Base-by-base conservation (phyloP, 1,284 basidiomycete species). In the Pterulicium gracile region DNA sequence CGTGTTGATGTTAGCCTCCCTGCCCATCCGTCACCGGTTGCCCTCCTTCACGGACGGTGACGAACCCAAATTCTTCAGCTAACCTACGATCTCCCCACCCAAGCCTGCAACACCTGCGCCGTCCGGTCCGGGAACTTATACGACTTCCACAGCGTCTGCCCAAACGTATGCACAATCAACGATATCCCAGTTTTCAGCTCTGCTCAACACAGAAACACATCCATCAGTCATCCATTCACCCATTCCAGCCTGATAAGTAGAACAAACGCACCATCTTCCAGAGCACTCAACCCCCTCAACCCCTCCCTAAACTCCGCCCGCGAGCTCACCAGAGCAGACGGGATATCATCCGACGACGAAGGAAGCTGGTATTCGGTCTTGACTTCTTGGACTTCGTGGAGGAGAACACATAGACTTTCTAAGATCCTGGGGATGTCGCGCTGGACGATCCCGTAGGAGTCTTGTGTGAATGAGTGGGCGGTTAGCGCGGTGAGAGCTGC, bases 81-180 rank as follows among this genome's bases (percentile, higher is more conserved):
- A n/a, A n/a, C n/a, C n/a, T n/a, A n/a, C n/a, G n/a, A n/a, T 17
- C 36, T 5, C 5, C 19, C 15, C 4, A 17, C 36, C 36, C 36
- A 39, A 15, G 36, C 36, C 15, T 18, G n/a, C 36, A 39, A 18
- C n/a, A 39, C 15, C 15, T 39, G n/a, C 7, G 36, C 36, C 15
- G 36, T 39, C 36, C 36, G n/a, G n/a, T 39, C 36, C 15, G 36
- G 36, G 36, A 39, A 39, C 36, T 17, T 5, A 39, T 39, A 39
- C 36, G 36, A 39, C 15, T 17, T 39, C 36, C 36, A 39, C 15
- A 39, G 15, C 7, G 7, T 39, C 7, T 39, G n/a, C 7, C 36
- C 36, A 17, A 39, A 39, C n/a, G 36, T 39, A 4, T 18, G 36
- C n/a, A 39, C 36, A 39, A 39, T 17, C n/a, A 39, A 18, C 7